Evolutionary conservation across 1,139 yeast genomes (phyloP), one percentile per base, ranked within the genome.

Genomic region (Geotrichum citri-aurantii): DNA sequence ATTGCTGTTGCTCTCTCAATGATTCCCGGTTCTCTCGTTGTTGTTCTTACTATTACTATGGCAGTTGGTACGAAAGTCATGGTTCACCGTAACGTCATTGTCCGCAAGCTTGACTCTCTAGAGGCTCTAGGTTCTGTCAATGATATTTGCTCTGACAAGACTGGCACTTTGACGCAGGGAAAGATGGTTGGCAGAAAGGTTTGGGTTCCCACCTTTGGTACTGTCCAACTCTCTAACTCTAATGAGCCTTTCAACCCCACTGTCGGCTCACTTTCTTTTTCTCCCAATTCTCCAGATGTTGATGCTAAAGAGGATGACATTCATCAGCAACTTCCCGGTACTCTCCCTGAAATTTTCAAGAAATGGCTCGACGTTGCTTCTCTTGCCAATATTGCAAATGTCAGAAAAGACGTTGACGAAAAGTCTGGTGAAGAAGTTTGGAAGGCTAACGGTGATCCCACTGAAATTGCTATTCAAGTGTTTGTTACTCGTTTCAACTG

Each of bases 401-500:
- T 87, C 24, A 77, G 76, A 62, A 72, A 78, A 62, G 75, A 75
- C 48, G 55, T 59, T 27, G 73, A 71, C 10, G 44, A 37, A 37
- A 77, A 75, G 33, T 69, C 75, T 50, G 67, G 68, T 29, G 70
- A 69, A 8, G 60, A 65, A 17, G 75, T 73, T 21, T 88, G 95
- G 93, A 82, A 81, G 65, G 90, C 89, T 17, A 85, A 84, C 66
- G 95, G 95, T 57, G 95, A 88, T 69, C 91, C 95, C 46, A 88
- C 95, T 2, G 95, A 88, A 73, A 82, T 86, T 67, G 93, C 95
- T 14, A 84, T 88, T 62, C 88, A 87, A 67, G 91, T 88, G 0
- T 86, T 87, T 69, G 79, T 83, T 19, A 73, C 81, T 47, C 77
- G 93, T 64, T 71, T 84, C 52, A 80, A 79, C 31, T 79, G 72